A percentile compares a stretch with the other conserved stretches of the same genome.
phyloP scores from a whole-genome alignment of 163 green algal species.

The Chlorella variabilis region DNA sequence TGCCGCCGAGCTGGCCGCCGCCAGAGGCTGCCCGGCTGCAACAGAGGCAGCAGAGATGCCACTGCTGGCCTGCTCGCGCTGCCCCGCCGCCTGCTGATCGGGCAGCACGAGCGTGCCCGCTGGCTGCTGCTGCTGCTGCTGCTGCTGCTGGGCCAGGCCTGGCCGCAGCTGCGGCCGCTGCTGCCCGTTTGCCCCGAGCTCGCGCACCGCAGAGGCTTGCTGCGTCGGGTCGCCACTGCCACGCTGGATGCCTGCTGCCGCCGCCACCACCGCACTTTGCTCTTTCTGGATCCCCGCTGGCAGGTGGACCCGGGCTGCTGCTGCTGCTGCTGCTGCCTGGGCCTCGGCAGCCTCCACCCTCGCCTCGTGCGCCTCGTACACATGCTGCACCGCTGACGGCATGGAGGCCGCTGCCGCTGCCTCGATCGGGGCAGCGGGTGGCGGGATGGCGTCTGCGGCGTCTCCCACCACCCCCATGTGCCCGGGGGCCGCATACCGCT shows the following conservation, averaged over 20 bases:
- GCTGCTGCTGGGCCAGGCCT: neutral
- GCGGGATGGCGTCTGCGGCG: neutral
- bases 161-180: too few species aligned
- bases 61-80: too few species aligned
- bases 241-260: neutral
- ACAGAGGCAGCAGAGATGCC: too few species aligned
- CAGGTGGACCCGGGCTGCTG: neutral
- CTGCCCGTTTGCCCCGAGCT: neutral
- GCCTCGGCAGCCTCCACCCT: neutral
- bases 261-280: too few species aligned
- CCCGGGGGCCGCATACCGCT: neutral
- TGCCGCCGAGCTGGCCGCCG: too few species aligned
- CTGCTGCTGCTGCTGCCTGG: neutral
- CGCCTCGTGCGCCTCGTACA: neutral
- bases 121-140: neutral
- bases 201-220: neutral
- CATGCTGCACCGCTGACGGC: neutral
- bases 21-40: too few species aligned
- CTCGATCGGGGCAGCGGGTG: too few species aligned
- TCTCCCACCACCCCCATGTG: slow-evolving; percentile 10
- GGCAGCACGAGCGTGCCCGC: too few species aligned
- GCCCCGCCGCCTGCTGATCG: too few species aligned
- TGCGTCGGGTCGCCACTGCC: neutral
- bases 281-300: too few species aligned
- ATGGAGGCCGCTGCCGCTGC: too few species aligned